Evolutionary conservation across 371 early-diverging fungal species (phyloP).

Genomic region (Lichtheimia ramosa): DNA sequence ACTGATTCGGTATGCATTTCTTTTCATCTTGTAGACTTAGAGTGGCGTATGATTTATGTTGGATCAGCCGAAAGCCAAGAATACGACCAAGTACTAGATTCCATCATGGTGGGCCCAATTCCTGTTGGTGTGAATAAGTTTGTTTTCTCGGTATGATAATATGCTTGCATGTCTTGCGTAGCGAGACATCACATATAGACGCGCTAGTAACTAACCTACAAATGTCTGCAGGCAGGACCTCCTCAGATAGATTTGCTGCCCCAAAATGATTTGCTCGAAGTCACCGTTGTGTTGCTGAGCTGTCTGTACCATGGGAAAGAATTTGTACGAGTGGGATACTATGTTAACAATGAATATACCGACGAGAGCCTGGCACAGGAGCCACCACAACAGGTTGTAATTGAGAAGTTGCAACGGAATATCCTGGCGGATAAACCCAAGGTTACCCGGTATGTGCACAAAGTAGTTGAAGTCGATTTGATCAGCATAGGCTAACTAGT

Average conservation of each 20-base stretch:
- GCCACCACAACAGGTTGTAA: constrained; percentile 51
- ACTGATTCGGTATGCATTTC: background rate
- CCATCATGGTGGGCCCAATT: constrained; percentile 94
- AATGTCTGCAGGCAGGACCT: constrained; percentile 58
- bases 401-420: constrained; percentile 77
- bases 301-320: constrained; percentile 88
- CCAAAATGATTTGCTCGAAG: constrained; percentile 78
- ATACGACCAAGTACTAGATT: constrained; percentile 93
- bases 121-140: constrained; percentile 97
- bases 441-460: constrained; percentile 70
- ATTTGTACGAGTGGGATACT: constrained; percentile 96
- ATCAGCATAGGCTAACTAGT: background rate
- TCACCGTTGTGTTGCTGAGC: constrained; percentile 88
- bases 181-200: background rate
- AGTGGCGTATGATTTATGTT: constrained; percentile 96
- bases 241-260: constrained; percentile 76
- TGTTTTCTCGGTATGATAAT: constrained; percentile 72
- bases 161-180: background rate
- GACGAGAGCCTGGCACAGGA: constrained; percentile 52
- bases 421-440: constrained; percentile 94
- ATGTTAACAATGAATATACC: constrained; percentile 92
- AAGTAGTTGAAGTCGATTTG: background rate
- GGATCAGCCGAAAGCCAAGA: constrained; percentile 81
- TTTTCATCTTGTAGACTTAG: constrained; percentile 71
- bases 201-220: no score